A percentile compares a stretch with the other conserved stretches of the same genome.
These are phyloP conservation scores for Tolypocladium capitatum DNA, from an alignment of 2,329 filamentous ascomycete species.

Conservation along the genomic window DNA sequence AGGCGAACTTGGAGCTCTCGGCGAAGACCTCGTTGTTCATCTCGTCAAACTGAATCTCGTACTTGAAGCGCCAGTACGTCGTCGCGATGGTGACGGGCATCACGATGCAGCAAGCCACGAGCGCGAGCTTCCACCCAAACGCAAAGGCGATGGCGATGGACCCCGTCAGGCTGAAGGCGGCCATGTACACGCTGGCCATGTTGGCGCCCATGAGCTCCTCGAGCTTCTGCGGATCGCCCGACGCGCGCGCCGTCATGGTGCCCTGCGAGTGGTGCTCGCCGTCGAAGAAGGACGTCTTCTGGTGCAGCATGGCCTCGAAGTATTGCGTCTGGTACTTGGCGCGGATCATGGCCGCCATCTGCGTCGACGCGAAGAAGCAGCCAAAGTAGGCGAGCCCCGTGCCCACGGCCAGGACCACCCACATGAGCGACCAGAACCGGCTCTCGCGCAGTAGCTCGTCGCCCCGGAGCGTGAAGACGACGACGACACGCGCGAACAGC, in stretches of 20 bases:
- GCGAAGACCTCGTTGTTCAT: constrained; percentile 56
- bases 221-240: constrained; percentile 43
- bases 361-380: constrained; percentile 24
- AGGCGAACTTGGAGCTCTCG: constrained; percentile 60
- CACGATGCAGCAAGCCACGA: constrained; percentile 52
- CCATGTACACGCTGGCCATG: constrained; percentile 48
- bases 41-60: constrained; percentile 54
- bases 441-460: constrained; percentile 24
- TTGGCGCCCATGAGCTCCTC: constrained; percentile 51
- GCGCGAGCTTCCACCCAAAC: constrained; percentile 64
- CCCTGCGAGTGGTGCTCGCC: constrained; percentile 45
- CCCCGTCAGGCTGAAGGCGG: constrained; percentile 52
- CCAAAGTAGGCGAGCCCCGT: constrained; percentile 39
- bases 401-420: constrained; percentile 42
- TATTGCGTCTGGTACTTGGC: constrained; percentile 46
- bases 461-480: constrained; percentile 28
- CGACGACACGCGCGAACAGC: constrained; percentile 40
- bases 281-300: constrained; percentile 49
- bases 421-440: constrained; percentile 55
- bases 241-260: constrained; percentile 42
- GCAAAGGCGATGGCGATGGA: constrained; percentile 53
- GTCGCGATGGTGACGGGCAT: constrained; percentile 34
- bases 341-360: constrained; percentile 34
- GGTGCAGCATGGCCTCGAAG: constrained; percentile 44
- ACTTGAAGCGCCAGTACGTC: constrained; percentile 38